Evolutionary conservation across 2,329 filamentous ascomycete species (phyloP), one percentile per base, ranked within the genome.

Genomic region (Apiospora koreana): DNA sequence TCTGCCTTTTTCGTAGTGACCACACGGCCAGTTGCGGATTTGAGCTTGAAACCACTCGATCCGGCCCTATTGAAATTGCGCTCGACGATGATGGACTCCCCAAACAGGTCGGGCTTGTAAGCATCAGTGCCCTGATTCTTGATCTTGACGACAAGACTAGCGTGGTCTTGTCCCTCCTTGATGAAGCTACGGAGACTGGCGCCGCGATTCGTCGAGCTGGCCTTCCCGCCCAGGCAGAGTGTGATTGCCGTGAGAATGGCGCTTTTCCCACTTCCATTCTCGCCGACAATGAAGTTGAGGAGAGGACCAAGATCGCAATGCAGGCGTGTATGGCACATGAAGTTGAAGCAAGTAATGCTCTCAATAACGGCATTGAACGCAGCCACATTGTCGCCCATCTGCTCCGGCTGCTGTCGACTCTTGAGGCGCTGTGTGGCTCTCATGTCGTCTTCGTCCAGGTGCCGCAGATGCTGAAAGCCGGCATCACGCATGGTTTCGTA

Each of bases 211-310:
- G 96, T 98, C 21, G 93, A 90, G 69, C 94, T 94, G 1, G 96
- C 95, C 80, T 98, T 98, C 25, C 93, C 95, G 71, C 96, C 96
- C n/a, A 99, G 86, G 77, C 96, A 98, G 43, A 99, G 86, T 0
- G 94, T 97, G 73, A 99, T 89, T 5, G 94, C 96, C 0, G 96
- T 98, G 38, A 99, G 84, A 18, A 98, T 92, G 2, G 96, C 96
- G 80, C 96, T 99, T 84, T 99, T 99, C 45, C 96, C 96, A 79
- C 95, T 98, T 42, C 96, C 96, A 79, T 99, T 99, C 80, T 97
- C 94, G 21, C 96, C 96, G 69, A 98, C 95, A 72, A 99, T 95
- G 81, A 99, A 99, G 81, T 99, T 99, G 80, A 99, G 97, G 46
- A 98, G 85, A 0, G 96, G 96, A 0, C 96, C 96, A n/a, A 99